These are phyloP conservation scores for Colletotrichum sublineola DNA, from an alignment of 2,329 filamentous ascomycete genomes.

Conservation along the genomic window DNA sequence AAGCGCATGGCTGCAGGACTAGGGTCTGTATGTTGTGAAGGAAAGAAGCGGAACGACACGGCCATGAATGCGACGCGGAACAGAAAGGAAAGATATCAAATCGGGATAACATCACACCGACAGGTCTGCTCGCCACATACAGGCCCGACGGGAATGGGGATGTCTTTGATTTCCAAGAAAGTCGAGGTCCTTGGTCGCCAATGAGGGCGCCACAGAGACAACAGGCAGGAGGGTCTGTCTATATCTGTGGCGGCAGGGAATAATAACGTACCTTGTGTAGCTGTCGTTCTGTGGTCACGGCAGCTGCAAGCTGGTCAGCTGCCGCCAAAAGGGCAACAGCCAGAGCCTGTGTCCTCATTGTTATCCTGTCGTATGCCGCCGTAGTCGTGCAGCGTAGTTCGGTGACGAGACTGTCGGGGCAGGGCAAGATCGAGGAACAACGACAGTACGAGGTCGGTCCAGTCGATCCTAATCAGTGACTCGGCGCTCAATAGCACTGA, in stretches of 20 bases:
- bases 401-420: not conserved
- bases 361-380: conserved; percentile 2
- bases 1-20: not conserved
- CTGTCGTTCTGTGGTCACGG: conserved; percentile 11
- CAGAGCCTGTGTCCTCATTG: conserved; percentile 33
- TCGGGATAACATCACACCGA: not conserved
- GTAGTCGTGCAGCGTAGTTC: not conserved
- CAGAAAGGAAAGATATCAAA: not conserved
- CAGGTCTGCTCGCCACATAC: not conserved
- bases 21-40: not conserved
- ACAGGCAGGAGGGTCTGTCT: not conserved
- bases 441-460: not conserved
- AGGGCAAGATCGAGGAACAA: not conserved
- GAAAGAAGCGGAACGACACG: not conserved
- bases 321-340: conserved; percentile 31
- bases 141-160: not conserved
- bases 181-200: not conserved
- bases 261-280: conserved; percentile 34
- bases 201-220: not conserved
- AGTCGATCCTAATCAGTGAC: conserved; percentile 7
- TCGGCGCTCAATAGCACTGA: conserved; percentile 9
- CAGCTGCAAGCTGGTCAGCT: conserved; percentile 28
- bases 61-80: not conserved
- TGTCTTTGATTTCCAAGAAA: conserved; percentile 1
- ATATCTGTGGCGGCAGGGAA: no score